Conservation (phyloP, 2,329 filamentous ascomycete genomes). For the Berkeleyomyces basicola region DNA sequence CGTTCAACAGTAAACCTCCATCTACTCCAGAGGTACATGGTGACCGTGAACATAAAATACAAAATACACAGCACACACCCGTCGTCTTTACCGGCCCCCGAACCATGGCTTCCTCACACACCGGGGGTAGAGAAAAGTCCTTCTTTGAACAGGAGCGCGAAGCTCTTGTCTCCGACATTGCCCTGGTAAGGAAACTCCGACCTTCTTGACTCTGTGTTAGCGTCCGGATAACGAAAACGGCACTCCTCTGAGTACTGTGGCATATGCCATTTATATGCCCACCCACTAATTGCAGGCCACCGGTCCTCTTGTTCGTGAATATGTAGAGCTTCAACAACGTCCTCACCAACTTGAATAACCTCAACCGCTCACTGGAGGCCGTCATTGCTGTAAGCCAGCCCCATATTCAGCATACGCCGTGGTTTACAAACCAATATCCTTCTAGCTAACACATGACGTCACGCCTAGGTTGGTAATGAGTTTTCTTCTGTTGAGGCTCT, state of each 20-base stretch:
- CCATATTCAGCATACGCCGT: not conserved
- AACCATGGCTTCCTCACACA: slow-evolving; percentile 1
- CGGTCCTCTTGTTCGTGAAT: not conserved
- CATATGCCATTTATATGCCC: not conserved
- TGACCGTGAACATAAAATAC: no score
- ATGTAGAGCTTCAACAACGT: slow-evolving; percentile 68
- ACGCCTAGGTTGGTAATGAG: slow-evolving; percentile 66
- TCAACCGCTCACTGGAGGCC: slow-evolving; percentile 83
- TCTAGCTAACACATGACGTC: not conserved
- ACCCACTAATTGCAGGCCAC: not conserved
- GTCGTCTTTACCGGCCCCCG: no score
- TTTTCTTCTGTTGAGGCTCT: slow-evolving; percentile 93
- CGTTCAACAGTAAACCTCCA: no score
- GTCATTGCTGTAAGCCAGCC: slow-evolving; percentile 58
- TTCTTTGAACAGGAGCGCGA: slow-evolving; percentile 67
- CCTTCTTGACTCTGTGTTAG: not conserved
- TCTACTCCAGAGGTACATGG: no score
- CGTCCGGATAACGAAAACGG: not conserved
- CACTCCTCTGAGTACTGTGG: not conserved
- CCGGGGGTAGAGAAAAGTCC: slow-evolving; percentile 28
- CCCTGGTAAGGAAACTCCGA: slow-evolving; percentile 35
- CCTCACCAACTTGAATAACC: slow-evolving; percentile 85
- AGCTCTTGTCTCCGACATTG: slow-evolving; percentile 54
- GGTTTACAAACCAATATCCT: not conserved
- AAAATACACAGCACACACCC: no score